A percentile compares a stretch with the other conserved stretches of the same genome.
Conservation (phyloP, 495 filamentous ascomycete genomes). For the Penicillium malachiteum region DNA sequence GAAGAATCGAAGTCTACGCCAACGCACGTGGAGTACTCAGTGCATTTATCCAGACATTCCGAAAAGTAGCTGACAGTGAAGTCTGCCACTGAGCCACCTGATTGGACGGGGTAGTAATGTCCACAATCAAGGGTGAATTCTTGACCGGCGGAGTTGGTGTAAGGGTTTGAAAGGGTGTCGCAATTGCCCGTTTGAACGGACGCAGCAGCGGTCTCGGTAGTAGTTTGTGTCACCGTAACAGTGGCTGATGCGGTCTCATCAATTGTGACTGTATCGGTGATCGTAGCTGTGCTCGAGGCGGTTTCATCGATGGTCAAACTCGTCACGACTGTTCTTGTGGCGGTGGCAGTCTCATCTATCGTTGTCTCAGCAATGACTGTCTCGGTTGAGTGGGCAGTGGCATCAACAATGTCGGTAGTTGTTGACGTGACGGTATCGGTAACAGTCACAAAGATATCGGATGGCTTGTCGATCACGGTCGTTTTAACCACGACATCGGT, state of each 20-base stretch:
- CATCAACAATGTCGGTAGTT: not conserved
- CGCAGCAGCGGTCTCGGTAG: not conserved
- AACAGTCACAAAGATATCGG: not conserved
- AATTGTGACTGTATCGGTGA: not conserved
- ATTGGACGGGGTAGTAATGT: not conserved
- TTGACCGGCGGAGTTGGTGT: not conserved
- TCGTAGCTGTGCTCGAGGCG: not conserved
- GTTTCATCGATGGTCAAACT: not conserved
- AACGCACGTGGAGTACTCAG: not conserved
- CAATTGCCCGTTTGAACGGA: not conserved
- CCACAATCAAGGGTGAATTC: not conserved
- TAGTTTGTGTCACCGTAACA: not conserved
- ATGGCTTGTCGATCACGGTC: not conserved
- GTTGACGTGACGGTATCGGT: not conserved
- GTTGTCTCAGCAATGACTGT: not conserved
- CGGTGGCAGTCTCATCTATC: not conserved
- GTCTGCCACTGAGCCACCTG: not conserved
- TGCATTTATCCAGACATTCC: not conserved
- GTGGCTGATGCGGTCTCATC: not conserved
- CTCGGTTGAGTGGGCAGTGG: not conserved
- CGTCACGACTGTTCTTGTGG: not conserved
- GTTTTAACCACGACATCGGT: not conserved
- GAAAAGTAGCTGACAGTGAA: not conserved
- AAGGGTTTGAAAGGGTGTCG: not conserved
- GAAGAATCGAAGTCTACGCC: too few relatives aligned